Base-by-base conservation (phyloP, 805 yeast species). In the Suhomyces prunicola region DNA sequence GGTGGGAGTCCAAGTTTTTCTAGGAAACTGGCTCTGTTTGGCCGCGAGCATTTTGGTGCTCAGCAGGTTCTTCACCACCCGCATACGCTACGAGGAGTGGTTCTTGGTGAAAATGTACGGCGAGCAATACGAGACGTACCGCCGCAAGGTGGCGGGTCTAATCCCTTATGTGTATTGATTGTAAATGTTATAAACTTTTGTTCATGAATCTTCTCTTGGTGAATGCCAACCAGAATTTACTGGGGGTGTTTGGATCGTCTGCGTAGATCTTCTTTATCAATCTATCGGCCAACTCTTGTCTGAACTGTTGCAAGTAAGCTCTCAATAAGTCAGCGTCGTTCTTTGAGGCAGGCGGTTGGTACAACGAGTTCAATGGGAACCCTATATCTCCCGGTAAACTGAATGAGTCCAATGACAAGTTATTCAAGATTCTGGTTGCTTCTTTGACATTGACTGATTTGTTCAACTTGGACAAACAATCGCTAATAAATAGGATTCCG, bases 171-270 rank as follows among this genome's bases (percentile, higher is more conserved):
- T 66, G 19, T 17, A 39, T 19, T 9, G 9, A 27, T 35, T n/a
- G 40, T 35, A 39, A 39, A 13, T 4, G 3, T 45, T 66, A 87
- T 62, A 90, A 78, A 60, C 88, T 82, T 71, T 92, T 90, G 75
- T 94, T 94, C 99, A 94, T 94, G 69, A 94, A 94, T 68, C 90
- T 84, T 73, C 96, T 87, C 74, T 94, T 86, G 40, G 97, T 88
- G 71, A 94, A 94, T 1, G 97, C 97, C 64, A 94, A 74, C 99
- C 99, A 94, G 74, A 82, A 86, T 71, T 93, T 94, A 62, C 93
- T 87, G 39, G 99, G 98, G 26, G 56, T 58, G 8, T 73, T 64
- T 48, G 73, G 75, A 50, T 81, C 83, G 13, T 83, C 88, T 33
- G 72, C 78, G 67, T 88, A 90, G 44, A 94, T 76, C 64, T 91